These are phyloP conservation scores for Chaetomium strumarium DNA, from an alignment of 2,329 filamentous ascomycete genomes.

Conservation along the genomic window DNA sequence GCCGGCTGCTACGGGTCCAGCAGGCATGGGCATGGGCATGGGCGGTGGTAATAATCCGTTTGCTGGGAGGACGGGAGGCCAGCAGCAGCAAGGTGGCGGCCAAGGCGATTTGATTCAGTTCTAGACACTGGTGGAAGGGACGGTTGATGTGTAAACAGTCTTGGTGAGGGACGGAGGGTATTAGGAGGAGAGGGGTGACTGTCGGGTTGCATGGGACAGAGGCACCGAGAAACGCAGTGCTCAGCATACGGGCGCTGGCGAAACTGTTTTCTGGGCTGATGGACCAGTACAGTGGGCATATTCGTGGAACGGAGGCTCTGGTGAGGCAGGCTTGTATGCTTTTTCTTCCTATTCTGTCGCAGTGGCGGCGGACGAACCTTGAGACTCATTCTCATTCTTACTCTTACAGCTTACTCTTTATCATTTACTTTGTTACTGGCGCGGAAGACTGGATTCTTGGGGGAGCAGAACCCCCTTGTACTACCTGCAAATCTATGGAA, in stretches of 20 bases:
- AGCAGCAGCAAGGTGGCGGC: slow-evolving; percentile 39
- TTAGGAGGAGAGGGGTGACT: not conserved
- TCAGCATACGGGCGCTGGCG: no score
- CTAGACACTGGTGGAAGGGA: slow-evolving; percentile 30
- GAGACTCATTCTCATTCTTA: not conserved
- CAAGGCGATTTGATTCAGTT: slow-evolving; percentile 56
- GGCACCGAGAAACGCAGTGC: not conserved
- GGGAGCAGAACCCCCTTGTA: no score
- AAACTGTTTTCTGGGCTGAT: no score
- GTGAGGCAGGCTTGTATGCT: not conserved
- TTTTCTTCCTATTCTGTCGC: not conserved
- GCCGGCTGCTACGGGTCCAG: slow-evolving; percentile 52
- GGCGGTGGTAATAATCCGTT: slow-evolving; percentile 49
- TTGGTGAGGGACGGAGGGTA: not conserved
- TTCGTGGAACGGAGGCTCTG: not conserved
- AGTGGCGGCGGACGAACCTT: slow-evolving; percentile 1
- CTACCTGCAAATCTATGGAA: no score
- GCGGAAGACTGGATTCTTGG: not conserved
- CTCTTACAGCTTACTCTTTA: not conserved
- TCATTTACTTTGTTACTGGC: not conserved
- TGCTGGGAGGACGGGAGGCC: slow-evolving; percentile 40
- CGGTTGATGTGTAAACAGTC: not conserved
- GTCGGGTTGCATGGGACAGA: not conserved
- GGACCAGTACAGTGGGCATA: no score
- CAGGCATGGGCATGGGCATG: slow-evolving; percentile 40